phyloP scores from a whole-genome alignment of 441 rosid genomes.

The Theobroma grandiflorum region DNA sequence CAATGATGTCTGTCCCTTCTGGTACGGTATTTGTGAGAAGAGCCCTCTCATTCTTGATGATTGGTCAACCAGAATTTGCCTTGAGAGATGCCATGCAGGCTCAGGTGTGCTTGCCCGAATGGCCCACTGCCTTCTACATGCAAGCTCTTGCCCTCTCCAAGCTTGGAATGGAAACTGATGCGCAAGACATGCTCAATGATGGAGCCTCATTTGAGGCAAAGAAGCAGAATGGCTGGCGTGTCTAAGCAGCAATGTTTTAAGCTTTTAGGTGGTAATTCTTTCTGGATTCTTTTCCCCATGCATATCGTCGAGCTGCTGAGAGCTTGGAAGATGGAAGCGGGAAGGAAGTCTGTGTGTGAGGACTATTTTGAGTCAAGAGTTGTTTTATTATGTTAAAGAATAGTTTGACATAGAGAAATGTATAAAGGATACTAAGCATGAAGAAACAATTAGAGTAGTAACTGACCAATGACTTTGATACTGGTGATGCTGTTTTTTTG shows the following conservation, averaged over 20 bases:
- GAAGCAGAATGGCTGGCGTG: slow-evolving; percentile 79
- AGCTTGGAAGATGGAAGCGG: neutral
- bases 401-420: slow-evolving; percentile 24
- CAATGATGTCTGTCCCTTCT: slow-evolving; percentile 84
- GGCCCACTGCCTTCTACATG: slow-evolving; percentile 97
- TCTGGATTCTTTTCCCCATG: neutral
- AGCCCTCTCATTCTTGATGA: slow-evolving; percentile 82
- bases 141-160: slow-evolving; percentile 95
- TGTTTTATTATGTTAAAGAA: slow-evolving; percentile 10
- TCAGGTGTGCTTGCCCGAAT: slow-evolving; percentile 92
- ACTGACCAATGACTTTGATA: slow-evolving; percentile 2
- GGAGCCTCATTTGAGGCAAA: slow-evolving; percentile 91
- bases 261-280: slow-evolving; percentile 6
- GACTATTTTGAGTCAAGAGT: neutral
- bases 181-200: slow-evolving; percentile 96
- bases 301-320: slow-evolving; percentile 9
- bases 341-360: slow-evolving; percentile 5
- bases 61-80: slow-evolving; percentile 83
- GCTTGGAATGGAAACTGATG: slow-evolving; percentile 97
- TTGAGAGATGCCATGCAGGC: slow-evolving; percentile 98
- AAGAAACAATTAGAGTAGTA: slow-evolving; percentile 28
- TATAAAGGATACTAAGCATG: slow-evolving; percentile 19
- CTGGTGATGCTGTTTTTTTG: slow-evolving; percentile 3
- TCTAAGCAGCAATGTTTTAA: slow-evolving; percentile 33
- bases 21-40: slow-evolving; percentile 89